Base-by-base conservation (phyloP, 2,329 filamentous ascomycete genomes). In the Alternaria conjuncta region DNA sequence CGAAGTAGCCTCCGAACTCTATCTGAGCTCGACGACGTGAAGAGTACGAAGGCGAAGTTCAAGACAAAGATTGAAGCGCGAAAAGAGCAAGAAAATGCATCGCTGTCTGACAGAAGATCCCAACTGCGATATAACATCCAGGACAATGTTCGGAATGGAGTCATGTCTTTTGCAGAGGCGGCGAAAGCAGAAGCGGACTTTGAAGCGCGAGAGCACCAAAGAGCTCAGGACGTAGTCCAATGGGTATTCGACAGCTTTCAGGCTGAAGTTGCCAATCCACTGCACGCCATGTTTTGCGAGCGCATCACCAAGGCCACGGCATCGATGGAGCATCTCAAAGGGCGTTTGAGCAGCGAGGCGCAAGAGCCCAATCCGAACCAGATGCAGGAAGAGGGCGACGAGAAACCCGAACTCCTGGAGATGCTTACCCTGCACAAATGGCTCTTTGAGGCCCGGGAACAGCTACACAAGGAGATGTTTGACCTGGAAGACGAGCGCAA, bases 361-460 rank as follows among this genome's bases (percentile, higher is more conserved):
- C 90, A 87, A 76, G 84, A 86, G 47, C 84, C 86, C 5, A 88
- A 89, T 66, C 91, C 94, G 0, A 95, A 97, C 73, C 89, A 93
- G 79, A 91, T 94, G 0, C 94, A 97, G 78, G 94, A 97, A 79
- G 95, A 97, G 81, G 95, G 96, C 18, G 95, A 98, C 71, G 95
- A 97, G 78, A 90, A 94, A 76, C 96, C 96, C 0, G 96, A 99
- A 79, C 86, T 98, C 0, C 84, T 98, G 3, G 96, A 99, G 80
- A 97, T 97, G 80, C 85, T 99, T 12, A 98, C 95, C 0, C 87
- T 97, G 51, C 85, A 98, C 13, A 99, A 98, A 75, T 98, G 96
- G 94, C 89, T 98, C 9, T 98, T 97, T 72, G 96, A 99, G 78
- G 91, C 92, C 1, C 90, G 94, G n/a, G 96, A 99, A 80, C 86